phyloP scores from a whole-genome alignment of 768 basidiomycete genomes.

The Auricularia auricula-judae region DNA sequence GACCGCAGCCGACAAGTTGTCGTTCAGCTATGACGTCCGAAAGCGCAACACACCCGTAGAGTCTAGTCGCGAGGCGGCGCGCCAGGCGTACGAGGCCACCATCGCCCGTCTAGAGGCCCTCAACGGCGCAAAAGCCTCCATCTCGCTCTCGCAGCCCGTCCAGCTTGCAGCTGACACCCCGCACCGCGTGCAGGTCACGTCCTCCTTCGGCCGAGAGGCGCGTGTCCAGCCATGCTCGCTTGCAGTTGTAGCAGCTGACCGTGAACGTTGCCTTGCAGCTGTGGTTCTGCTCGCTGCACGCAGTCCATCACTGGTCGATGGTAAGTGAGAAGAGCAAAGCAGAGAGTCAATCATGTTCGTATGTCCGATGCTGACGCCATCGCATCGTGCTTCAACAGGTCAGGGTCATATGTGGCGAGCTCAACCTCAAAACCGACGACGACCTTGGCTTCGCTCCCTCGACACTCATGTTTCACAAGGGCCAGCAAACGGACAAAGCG shows the following conservation, averaged over 20 bases:
- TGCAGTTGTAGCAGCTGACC: conserved; percentile 5
- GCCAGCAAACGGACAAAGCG: neutral
- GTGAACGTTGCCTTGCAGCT: conserved; percentile 31
- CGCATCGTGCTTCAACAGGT: neutral
- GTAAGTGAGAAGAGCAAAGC: conserved; percentile 26
- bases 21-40: conserved; percentile 66
- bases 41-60: conserved; percentile 80
- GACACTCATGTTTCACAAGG: neutral
- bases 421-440: neutral
- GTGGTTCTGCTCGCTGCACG: conserved; percentile 80
- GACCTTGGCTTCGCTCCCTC: neutral
- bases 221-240: conserved; percentile 5
- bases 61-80: conserved; percentile 47
- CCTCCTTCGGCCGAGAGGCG: conserved; percentile 79
- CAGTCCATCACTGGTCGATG: conserved; percentile 89
- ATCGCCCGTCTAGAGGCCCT: conserved; percentile 43
- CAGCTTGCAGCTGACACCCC: conserved; percentile 76
- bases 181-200: conserved; percentile 57
- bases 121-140: conserved; percentile 6
- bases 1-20: conserved; percentile 9
- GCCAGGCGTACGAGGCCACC: conserved; percentile 40
- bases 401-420: neutral
- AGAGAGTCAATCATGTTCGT: neutral
- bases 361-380: neutral
- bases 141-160: conserved; percentile 48